phyloP scores from a whole-genome alignment of 2,329 filamentous ascomycete genomes.

The Colletotrichum sp. region DNA sequence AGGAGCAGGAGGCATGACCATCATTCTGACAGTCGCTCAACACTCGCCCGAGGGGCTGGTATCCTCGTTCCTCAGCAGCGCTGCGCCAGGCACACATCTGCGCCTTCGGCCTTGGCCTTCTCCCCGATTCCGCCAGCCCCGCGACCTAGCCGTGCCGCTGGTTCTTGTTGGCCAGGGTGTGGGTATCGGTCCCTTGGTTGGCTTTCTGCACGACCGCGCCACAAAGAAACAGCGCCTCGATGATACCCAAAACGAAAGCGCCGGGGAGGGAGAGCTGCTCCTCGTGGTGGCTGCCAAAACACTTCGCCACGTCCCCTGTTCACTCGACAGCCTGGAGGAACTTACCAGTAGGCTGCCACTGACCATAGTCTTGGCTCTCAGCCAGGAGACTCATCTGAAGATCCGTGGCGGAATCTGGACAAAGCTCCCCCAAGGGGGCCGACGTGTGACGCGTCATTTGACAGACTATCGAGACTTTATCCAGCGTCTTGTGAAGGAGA shows the following conservation, averaged over 20 bases:
- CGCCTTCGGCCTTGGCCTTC: slow-evolving; percentile 12
- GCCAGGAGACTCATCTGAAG: slow-evolving; percentile 4
- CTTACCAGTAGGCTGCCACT: neutral
- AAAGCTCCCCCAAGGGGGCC: neutral
- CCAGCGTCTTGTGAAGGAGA: neutral
- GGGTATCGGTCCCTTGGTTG: slow-evolving; percentile 2
- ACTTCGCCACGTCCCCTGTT: slow-evolving; percentile 7
- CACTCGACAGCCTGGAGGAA: neutral
- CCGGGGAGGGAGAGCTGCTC: neutral
- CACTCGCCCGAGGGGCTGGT: slow-evolving; percentile 11
- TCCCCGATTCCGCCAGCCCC: slow-evolving; percentile 10
- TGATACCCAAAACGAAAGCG: neutral
- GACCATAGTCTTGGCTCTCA: slow-evolving; percentile 4
- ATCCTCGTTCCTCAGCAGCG: neutral
- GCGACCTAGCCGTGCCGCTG: neutral
- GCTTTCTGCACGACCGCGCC: slow-evolving; percentile 11
- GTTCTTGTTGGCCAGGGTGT: slow-evolving; percentile 3
- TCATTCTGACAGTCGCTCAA: slow-evolving; percentile 7
- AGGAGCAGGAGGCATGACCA: neutral
- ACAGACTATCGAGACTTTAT: neutral
- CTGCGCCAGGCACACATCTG: neutral
- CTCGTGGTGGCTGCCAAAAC: slow-evolving; percentile 5
- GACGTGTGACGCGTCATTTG: neutral
- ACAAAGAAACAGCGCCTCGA: neutral
- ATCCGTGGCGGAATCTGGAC: neutral